Evolutionary conservation across 495 filamentous ascomycete genomes (phyloP), one percentile per base, ranked within the genome.

Genomic region (Penicillium paxilli): DNA sequence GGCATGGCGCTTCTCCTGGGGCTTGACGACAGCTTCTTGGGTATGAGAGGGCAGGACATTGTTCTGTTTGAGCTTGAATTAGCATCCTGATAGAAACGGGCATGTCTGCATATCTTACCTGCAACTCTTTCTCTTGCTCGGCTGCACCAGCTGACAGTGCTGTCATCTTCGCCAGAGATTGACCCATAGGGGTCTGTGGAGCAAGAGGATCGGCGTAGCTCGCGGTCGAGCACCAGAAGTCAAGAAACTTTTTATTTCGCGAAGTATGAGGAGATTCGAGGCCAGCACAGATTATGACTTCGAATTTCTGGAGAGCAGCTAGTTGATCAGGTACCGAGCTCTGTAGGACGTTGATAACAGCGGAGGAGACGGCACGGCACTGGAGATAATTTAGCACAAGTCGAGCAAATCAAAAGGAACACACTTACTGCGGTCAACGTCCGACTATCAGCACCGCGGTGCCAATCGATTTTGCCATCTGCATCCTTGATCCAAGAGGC

Each of bases 221-320:
- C 0, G 40, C 21, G 1, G 76, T 83, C 1, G 70, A 54, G 47
- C 83, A 82, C 85, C 86, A 90, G 51, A 84, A 72, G 5, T 73
- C 71, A 21, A 87, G 65, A 24, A 83, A 80, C 4, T 62, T 55
- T 49, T 82, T 84, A 12, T 78, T 74, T 23, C 83, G 74, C 3
- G 63, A 64, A 19, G 73, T 76, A 47, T 87, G 80, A 9, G 70
- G 72, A 33, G 79, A 83, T 38, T 78, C 62, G 9, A 91, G 71
- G 7, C 84, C 81, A 30, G 83, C 73, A 28, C 77, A 71, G 1
- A 90, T 66, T 20, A 89, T 66, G 0, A 60, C 55, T 49, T 83
- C 77, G 23, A 88, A 71, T 16, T 60, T 67, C 38, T 68, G 57
- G 4, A 88, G 60, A 4, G 73, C 62, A 1, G 64, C 55, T 5